Evolutionary conservation across 108 stramenopile species (phyloP), one percentile per base, ranked within the genome.

Genomic region (Mediolabrus comicus): DNA sequence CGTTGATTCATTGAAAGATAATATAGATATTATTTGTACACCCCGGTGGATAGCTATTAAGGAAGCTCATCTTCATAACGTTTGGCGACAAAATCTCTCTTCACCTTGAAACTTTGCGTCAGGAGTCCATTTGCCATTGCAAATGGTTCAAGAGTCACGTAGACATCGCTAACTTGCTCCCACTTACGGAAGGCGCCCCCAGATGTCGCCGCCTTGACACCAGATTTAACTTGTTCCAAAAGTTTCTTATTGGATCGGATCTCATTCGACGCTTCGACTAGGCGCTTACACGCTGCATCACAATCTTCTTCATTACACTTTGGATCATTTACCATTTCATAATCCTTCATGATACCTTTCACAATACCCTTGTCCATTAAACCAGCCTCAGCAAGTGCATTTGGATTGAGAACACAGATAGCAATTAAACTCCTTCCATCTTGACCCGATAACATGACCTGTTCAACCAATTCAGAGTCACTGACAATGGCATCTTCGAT

Each of bases 41-140:
- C 29, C 22, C 12, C 32, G 14, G 13, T 59, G 32, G 22, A 22
- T 3, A 11, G 25, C n/a, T n/a, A n/a, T 35, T 36, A 73, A 29
- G 83, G 67, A 36, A 97, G 66, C 49, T 92, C 91, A 62, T 79
- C 68, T 27, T 77, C 66, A 68, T 96, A 96, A 31, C 88, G 72
- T 30, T 86, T 83, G 24, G 65, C 55, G 17, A 98, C 97, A 39
- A 85, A 75, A 63, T 91, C 84, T 69, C 97, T 81, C 73, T 97
- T 98, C 8, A 97, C 88, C 66, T 98, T 98, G 84, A 94, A 95
- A 43, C 92, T 95, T 60, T 96, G 96, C 12, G 96, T 98, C 65
- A 98, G 77, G 25, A 91, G 88, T 10, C 97, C 97, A 71, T 97
- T 98, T 4, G 75, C 84, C 86, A 96, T 96, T 64, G 96, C 92